A percentile compares a stretch with the other conserved stretches of the same genome.
phyloP scores from a whole-genome alignment of 331 rosid species.

The Saraca asoca region DNA sequence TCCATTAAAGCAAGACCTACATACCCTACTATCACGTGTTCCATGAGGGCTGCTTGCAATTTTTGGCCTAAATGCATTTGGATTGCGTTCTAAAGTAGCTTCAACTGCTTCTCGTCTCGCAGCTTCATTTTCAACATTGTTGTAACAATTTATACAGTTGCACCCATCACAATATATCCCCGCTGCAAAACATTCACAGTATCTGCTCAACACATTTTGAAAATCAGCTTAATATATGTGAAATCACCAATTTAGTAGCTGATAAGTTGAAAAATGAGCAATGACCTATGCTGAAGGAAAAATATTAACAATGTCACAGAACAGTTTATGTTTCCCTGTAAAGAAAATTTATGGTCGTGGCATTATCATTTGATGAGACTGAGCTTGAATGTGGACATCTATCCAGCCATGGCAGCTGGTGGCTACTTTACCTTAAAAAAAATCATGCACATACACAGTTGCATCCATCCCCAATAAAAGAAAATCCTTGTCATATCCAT shows the following conservation, averaged over 20 bases:
- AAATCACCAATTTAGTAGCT: slow-evolving; percentile 14
- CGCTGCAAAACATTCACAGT: slow-evolving; percentile 98
- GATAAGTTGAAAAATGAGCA: slow-evolving; percentile 10
- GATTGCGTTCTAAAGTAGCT: slow-evolving; percentile 95
- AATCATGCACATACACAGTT: neutral
- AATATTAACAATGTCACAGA: slow-evolving; percentile 16
- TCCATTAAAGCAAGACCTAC: slow-evolving; percentile 32
- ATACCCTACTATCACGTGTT: slow-evolving; percentile 67
- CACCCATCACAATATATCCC: slow-evolving; percentile 98
- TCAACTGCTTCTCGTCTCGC: slow-evolving; percentile 91
- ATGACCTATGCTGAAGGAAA: slow-evolving; percentile 8
- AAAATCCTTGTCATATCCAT: slow-evolving; percentile 8
- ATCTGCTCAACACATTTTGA: slow-evolving; percentile 61
- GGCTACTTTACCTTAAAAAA: slow-evolving; percentile 9
- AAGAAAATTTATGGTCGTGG: slow-evolving; percentile 14
- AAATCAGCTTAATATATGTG: slow-evolving; percentile 31
- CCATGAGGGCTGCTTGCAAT: slow-evolving; percentile 98
- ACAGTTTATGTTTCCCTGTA: neutral
- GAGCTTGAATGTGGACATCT: slow-evolving; percentile 10
- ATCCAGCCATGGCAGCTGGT: slow-evolving; percentile 9
- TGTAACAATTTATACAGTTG: slow-evolving; percentile 90
- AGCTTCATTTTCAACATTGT: slow-evolving; percentile 91
- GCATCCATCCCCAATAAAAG: too few relatives aligned
- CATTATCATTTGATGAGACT: slow-evolving; percentile 26
- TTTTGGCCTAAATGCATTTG: slow-evolving; percentile 97